Percentiles rank a stretch among this genome's conserved stretches.
phyloP scores from a whole-genome alignment of 306 rosid genomes.

The Gastrolobium bilobum region DNA sequence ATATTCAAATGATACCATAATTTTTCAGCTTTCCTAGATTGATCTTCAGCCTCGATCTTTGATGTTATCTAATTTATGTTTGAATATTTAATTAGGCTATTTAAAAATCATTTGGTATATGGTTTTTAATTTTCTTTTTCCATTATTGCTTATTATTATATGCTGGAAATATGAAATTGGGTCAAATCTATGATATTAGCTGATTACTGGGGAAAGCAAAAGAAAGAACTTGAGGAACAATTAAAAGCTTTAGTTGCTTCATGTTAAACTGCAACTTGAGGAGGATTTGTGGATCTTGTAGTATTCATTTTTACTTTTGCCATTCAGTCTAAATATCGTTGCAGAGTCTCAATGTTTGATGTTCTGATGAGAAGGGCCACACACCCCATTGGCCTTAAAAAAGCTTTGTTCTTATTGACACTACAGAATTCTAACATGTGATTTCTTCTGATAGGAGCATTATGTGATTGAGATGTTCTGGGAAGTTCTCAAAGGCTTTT shows the following conservation, averaged over 20 bases:
- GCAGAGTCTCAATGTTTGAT: conserved; percentile 12
- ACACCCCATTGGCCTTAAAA: background rate
- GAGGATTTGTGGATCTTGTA: conserved; percentile 11
- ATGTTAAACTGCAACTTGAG: no score
- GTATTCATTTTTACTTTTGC: conserved; percentile 2
- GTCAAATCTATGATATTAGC: background rate
- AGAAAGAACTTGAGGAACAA: background rate
- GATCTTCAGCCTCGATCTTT: background rate
- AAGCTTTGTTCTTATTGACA: background rate
- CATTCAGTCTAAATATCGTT: conserved; percentile 37
- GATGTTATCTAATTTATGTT: conserved; percentile 5
- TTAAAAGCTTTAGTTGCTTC: no score
- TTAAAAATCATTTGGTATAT: background rate
- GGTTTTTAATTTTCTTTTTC: background rate
- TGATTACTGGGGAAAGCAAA: background rate
- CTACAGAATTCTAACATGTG: conserved; percentile 37
- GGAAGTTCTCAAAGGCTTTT: conserved; percentile 92
- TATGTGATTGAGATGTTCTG: conserved; percentile 90
- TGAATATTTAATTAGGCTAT: background rate
- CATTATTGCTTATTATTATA: background rate
- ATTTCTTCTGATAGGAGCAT: conserved; percentile 74
- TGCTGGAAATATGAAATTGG: background rate
- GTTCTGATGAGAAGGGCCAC: conserved; percentile 13
- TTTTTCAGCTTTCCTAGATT: background rate
- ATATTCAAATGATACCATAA: background rate